phyloP scores from a whole-genome alignment of 257 asterid species.

The Forsythia viridissima region DNA sequence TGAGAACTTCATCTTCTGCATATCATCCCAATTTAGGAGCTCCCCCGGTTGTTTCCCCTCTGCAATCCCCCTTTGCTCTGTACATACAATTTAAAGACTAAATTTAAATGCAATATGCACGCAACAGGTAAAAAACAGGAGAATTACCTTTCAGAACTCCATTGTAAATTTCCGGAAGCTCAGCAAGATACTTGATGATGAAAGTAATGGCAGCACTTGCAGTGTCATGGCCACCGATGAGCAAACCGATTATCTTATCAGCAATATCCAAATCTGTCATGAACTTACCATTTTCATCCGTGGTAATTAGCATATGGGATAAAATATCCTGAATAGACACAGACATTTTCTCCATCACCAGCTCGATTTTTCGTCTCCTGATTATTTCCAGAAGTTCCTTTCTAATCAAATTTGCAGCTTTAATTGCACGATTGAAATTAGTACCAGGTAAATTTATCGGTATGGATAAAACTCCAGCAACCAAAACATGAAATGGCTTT shows the following conservation, averaged over 20 bases:
- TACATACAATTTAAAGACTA: background rate
- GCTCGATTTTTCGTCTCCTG: background rate
- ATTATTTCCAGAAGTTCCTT: constrained; percentile 12
- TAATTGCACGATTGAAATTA: constrained; percentile 12
- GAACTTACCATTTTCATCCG: constrained; percentile 14
- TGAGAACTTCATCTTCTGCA: constrained; percentile 39
- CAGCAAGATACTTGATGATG: constrained; percentile 22
- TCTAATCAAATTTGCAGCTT: constrained; percentile 18
- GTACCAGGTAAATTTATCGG: constrained; percentile 21
- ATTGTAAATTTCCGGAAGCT: constrained; percentile 20
- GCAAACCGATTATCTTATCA: constrained; percentile 12
- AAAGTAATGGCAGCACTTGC: constrained; percentile 9
- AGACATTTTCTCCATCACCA: background rate
- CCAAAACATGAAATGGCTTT: background rate
- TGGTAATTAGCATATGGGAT: constrained; percentile 8
- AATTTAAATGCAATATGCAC: background rate
- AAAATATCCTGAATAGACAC: background rate
- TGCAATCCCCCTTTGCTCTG: constrained; percentile 35
- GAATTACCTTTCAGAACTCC: constrained; percentile 17
- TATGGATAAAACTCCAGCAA: constrained; percentile 6
- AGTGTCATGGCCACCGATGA: constrained; percentile 22
- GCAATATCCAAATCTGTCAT: constrained; percentile 19
- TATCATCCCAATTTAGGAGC: constrained; percentile 38
- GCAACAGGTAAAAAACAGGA: too few relatives aligned
- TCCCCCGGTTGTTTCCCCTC: constrained; percentile 25